A percentile compares a stretch with the other conserved stretches of the same genome.
These are phyloP conservation scores for Polyplosphaeria fusca DNA, from an alignment of 495 filamentous ascomycete genomes.

Conservation along the genomic window DNA sequence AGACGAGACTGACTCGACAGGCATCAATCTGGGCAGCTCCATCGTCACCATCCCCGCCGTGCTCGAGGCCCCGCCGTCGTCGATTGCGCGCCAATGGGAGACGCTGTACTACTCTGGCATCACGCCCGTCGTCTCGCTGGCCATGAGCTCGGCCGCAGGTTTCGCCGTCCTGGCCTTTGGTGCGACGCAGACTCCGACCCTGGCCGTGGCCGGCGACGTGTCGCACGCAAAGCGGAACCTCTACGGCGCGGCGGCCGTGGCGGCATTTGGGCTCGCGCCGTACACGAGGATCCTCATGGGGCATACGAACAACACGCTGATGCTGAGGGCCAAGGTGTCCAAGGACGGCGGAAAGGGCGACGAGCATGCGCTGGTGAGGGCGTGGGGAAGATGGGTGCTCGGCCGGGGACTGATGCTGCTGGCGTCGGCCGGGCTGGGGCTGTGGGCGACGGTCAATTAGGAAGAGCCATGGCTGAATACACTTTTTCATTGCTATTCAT, in stretches of 20 bases:
- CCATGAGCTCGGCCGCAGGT: constrained; percentile 11
- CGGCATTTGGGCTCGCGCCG: constrained; percentile 5
- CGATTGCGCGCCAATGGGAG: constrained; percentile 4
- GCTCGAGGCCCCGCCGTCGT: neutral
- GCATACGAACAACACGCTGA: constrained; percentile 1
- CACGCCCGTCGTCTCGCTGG: constrained; percentile 3
- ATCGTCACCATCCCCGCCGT: constrained; percentile 15
- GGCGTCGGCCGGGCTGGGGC: constrained; percentile 2
- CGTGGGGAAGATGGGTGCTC: constrained; percentile 13
- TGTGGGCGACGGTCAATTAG: constrained; percentile 3
- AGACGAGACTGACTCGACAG: neutral
- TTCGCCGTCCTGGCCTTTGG: constrained; percentile 10
- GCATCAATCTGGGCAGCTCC: constrained; percentile 9
- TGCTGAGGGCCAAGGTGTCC: neutral
- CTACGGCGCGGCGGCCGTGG: constrained; percentile 11
- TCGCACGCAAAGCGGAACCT: constrained; percentile 1
- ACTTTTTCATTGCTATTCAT: no score
- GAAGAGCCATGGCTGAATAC: no score
- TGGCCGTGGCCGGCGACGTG: neutral
- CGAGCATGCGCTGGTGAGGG: constrained; percentile 9
- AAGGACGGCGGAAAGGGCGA: neutral
- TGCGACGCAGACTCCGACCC: neutral
- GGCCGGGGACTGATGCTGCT: constrained; percentile 4
- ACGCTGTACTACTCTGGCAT: constrained; percentile 8
- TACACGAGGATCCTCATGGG: constrained; percentile 17